These are phyloP conservation scores for Filobasidium floriforme DNA, from an alignment of 768 basidiomycete genomes.

Conservation along the genomic window DNA sequence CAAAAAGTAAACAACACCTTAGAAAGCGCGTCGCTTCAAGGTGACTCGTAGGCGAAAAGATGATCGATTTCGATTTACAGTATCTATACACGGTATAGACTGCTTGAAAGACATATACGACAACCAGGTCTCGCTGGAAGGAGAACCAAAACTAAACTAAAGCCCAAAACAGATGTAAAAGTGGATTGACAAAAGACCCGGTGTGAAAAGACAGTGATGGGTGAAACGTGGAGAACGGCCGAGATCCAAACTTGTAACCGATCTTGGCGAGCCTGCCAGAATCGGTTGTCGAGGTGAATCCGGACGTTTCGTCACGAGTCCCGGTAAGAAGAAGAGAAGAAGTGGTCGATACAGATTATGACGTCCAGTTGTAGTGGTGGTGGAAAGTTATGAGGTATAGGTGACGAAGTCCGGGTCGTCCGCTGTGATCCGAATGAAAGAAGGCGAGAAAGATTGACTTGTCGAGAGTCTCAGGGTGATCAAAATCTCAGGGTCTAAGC, in stretches of 20 bases:
- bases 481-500: neutral
- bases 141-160: neutral
- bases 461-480: too few species aligned
- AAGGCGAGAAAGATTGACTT: too few species aligned
- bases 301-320: too few species aligned
- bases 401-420: too few species aligned
- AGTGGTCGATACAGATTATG: constrained; percentile 2
- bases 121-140: neutral
- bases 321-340: neutral
- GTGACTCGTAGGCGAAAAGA: too few species aligned
- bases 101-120: neutral
- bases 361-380: neutral
- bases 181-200: neutral
- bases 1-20: too few species aligned
- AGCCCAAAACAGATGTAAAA: neutral
- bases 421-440: too few species aligned
- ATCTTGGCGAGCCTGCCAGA: too few species aligned
- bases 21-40: too few species aligned
- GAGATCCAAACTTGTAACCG: too few species aligned
- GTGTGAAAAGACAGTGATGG: neutral
- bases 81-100: constrained; percentile 2
- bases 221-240: neutral
- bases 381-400: neutral
- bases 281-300: too few species aligned
- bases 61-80: too few species aligned